Conservation (phyloP, 2,329 filamentous ascomycete species). For the Sarocladium strictum region DNA sequence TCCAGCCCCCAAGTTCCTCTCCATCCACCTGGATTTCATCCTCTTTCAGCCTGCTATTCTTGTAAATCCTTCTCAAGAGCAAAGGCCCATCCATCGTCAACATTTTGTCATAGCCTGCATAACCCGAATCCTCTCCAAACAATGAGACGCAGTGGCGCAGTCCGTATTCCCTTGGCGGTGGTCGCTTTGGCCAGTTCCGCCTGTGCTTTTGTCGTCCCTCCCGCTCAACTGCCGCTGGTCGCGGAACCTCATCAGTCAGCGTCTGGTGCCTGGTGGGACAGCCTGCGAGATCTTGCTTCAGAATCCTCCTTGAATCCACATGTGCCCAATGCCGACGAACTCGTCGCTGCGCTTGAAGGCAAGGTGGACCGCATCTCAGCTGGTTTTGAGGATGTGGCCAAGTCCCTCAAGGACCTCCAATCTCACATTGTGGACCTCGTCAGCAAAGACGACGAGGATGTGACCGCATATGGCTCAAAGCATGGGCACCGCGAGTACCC, state of each 20-base stretch:
- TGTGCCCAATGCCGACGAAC: slow-evolving; percentile 1
- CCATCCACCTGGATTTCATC: not conserved
- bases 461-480: slow-evolving; percentile 4
- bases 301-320: not conserved
- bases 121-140: not conserved
- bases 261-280: slow-evolving; percentile 39
- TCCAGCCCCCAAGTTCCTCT: too few species aligned
- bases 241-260: slow-evolving; percentile 22
- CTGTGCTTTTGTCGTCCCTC: not conserved
- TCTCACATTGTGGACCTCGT: slow-evolving; percentile 1
- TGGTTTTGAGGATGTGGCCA: not conserved
- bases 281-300: slow-evolving; percentile 1
- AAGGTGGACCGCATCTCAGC: not conserved
- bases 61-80: too few species aligned
- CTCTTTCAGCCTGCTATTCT: too few species aligned
- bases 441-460: slow-evolving; percentile 1
- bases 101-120: too few species aligned
- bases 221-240: not conserved
- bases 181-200: not conserved
- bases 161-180: not conserved
- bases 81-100: too few species aligned
- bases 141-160: slow-evolving; percentile 1
- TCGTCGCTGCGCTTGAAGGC: slow-evolving; percentile 7
- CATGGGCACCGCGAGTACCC: slow-evolving; percentile 28
- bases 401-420: slow-evolving; percentile 10